phyloP scores from a whole-genome alignment of 2,329 filamentous ascomycete genomes.

The Hymenoscyphus linearis region DNA sequence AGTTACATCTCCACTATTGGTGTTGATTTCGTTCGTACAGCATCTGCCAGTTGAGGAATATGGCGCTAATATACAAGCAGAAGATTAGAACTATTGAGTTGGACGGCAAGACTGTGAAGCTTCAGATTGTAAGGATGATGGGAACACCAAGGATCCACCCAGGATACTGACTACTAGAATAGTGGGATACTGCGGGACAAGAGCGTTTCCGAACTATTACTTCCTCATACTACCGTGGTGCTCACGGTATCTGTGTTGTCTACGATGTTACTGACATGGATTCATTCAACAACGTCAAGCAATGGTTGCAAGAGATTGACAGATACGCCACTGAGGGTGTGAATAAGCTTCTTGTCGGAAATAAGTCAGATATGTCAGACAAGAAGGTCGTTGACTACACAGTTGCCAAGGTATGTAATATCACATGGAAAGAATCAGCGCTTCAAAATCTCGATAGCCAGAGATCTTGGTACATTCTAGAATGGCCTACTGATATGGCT shows the following conservation, averaged over 20 bases:
- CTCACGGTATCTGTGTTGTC: slow-evolving; percentile 98
- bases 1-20: slow-evolving; percentile 99
- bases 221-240: slow-evolving; percentile 98
- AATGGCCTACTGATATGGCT: slow-evolving; percentile 17
- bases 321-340: slow-evolving; percentile 98
- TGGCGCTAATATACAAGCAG: slow-evolving; percentile 44
- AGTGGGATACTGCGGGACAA: slow-evolving; percentile 99
- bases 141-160: neutral
- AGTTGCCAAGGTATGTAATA: slow-evolving; percentile 79
- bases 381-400: slow-evolving; percentile 99
- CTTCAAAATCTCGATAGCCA: slow-evolving; percentile 17
- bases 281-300: slow-evolving; percentile 99
- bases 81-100: slow-evolving; percentile 99
- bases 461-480: slow-evolving; percentile 4
- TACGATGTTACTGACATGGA: slow-evolving; percentile 99
- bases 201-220: slow-evolving; percentile 99
- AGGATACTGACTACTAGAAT: slow-evolving; percentile 31
- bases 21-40: slow-evolving; percentile 82
- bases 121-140: slow-evolving; percentile 78
- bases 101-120: slow-evolving; percentile 98
- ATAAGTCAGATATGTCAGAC: slow-evolving; percentile 99
- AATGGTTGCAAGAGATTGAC: slow-evolving; percentile 99
- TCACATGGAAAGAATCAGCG: slow-evolving; percentile 26
- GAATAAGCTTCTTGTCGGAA: slow-evolving; percentile 98
- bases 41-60: neutral